phyloP scores from a whole-genome alignment of 164 flowering plant genomes.

The Chloranthus sessilifolius region DNA sequence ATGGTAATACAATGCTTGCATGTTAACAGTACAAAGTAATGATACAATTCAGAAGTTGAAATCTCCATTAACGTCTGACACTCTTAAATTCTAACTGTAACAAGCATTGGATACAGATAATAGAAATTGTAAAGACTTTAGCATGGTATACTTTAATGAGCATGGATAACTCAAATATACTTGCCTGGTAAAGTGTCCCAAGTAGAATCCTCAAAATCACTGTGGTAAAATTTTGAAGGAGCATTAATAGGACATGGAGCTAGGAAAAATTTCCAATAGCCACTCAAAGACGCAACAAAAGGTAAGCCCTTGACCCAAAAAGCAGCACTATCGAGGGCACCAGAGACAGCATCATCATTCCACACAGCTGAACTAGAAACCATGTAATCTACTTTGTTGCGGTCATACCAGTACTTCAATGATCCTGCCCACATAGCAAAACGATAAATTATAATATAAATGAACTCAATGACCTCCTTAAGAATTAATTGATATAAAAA shows the following conservation, averaged over 20 bases:
- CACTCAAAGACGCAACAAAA: slow-evolving; percentile 81
- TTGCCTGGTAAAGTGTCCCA: slow-evolving; percentile 86
- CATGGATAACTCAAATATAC: not conserved
- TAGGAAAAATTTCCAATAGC: slow-evolving; percentile 78
- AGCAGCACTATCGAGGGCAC: slow-evolving; percentile 73
- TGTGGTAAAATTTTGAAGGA: slow-evolving; percentile 55
- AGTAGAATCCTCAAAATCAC: slow-evolving; percentile 54
- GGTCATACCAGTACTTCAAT: slow-evolving; percentile 77
- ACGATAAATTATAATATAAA: slow-evolving; percentile 2
- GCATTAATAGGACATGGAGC: slow-evolving; percentile 49
- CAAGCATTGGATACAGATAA: too few species aligned
- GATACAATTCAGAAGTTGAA: too few species aligned
- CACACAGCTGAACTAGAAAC: slow-evolving; percentile 69
- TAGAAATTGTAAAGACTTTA: too few species aligned
- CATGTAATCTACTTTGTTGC: slow-evolving; percentile 62
- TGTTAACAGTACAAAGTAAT: too few species aligned
- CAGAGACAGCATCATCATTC: slow-evolving; percentile 81
- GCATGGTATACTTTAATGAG: too few species aligned
- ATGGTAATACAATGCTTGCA: too few species aligned
- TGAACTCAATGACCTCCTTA: not conserved
- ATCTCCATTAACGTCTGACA: too few species aligned
- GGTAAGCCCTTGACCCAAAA: slow-evolving; percentile 85
- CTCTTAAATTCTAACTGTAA: too few species aligned
- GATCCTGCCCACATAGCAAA: slow-evolving; percentile 43
- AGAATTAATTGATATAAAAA: not conserved